These are phyloP conservation scores for Lodderomyces oxycetoniae DNA, from an alignment of 1,139 yeast species.

Conservation along the genomic window DNA sequence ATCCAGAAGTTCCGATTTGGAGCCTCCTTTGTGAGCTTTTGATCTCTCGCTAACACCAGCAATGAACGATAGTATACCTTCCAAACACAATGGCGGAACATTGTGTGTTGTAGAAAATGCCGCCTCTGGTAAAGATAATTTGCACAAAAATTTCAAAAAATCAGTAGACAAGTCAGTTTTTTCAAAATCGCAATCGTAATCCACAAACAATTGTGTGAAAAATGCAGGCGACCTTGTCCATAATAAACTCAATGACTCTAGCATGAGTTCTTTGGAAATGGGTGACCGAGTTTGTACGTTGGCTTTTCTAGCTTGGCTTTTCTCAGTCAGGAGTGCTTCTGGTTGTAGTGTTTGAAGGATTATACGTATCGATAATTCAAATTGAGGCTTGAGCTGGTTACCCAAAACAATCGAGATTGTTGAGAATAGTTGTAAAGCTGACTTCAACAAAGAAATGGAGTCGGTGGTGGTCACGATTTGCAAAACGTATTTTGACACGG, in stretches of 20 bases:
- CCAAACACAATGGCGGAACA: slow-evolving; percentile 92
- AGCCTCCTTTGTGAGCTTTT: slow-evolving; percentile 23
- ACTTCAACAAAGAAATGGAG: slow-evolving; percentile 62
- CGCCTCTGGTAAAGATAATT: slow-evolving; percentile 75
- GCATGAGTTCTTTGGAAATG: slow-evolving; percentile 63
- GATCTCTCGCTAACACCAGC: slow-evolving; percentile 62
- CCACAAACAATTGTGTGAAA: slow-evolving; percentile 71
- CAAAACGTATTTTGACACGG: slow-evolving; percentile 76
- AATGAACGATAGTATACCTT: slow-evolving; percentile 72
- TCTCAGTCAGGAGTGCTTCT: slow-evolving; percentile 19
- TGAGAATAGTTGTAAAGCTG: slow-evolving; percentile 71
- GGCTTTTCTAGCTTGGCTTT: slow-evolving; percentile 23
- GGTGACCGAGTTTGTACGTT: slow-evolving; percentile 27
- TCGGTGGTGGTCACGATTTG: slow-evolving; percentile 74
- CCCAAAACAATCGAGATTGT: slow-evolving; percentile 62
- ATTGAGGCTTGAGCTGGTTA: slow-evolving; percentile 55
- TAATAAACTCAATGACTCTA: slow-evolving; percentile 78
- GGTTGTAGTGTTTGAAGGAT: slow-evolving; percentile 54
- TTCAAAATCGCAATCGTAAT: slow-evolving; percentile 89
- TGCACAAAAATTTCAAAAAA: slow-evolving; percentile 65
- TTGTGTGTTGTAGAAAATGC: slow-evolving; percentile 73
- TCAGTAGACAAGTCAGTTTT: slow-evolving; percentile 74
- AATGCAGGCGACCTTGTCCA: slow-evolving; percentile 82
- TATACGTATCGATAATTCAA: slow-evolving; percentile 60
- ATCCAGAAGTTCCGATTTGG: slow-evolving; percentile 17